Evolutionary conservation across 2,329 filamentous ascomycete species (phyloP).

Genomic region (Curvularia verruculosa): DNA sequence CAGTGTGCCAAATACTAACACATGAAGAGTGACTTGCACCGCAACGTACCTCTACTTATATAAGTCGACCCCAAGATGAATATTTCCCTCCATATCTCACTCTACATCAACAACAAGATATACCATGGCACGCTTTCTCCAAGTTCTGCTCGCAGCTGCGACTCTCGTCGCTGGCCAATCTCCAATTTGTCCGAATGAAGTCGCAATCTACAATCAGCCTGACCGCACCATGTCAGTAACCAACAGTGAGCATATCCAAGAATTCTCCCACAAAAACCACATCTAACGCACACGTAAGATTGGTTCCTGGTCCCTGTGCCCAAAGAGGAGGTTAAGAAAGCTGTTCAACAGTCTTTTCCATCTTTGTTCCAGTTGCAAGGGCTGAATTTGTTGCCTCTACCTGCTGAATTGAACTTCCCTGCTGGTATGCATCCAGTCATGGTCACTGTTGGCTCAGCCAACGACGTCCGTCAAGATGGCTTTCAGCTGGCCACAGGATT

Average conservation of each 20-base stretch:
- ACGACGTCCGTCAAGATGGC: constrained; percentile 13
- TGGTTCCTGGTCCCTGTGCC: constrained; percentile 15
- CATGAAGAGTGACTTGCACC: too few species aligned
- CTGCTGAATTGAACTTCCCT: constrained; percentile 4
- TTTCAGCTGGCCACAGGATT: constrained; percentile 10
- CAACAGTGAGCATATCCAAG: constrained; percentile 6
- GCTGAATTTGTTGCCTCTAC: constrained; percentile 5
- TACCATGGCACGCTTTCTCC: constrained; percentile 8
- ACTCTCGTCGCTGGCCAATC: constrained; percentile 6
- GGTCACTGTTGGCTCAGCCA: constrained; percentile 2
- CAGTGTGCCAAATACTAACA: neutral
- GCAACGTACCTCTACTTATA: neutral
- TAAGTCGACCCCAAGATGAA: neutral
- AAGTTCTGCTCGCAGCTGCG: constrained; percentile 4
- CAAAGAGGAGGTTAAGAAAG: constrained; percentile 11
- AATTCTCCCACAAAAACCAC: neutral
- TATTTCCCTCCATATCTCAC: neutral
- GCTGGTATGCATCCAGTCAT: constrained; percentile 14
- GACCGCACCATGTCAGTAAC: constrained; percentile 17
- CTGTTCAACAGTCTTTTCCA: constrained; percentile 9
- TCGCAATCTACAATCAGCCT: constrained; percentile 12
- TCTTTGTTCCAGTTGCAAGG: constrained; percentile 6
- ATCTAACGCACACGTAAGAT: constrained; percentile 2
- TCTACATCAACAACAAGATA: neutral
- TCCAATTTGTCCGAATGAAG: constrained; percentile 16